These are phyloP conservation scores for Camelina hispida DNA, from an alignment of 345 rosid genomes.

Conservation along the genomic window DNA sequence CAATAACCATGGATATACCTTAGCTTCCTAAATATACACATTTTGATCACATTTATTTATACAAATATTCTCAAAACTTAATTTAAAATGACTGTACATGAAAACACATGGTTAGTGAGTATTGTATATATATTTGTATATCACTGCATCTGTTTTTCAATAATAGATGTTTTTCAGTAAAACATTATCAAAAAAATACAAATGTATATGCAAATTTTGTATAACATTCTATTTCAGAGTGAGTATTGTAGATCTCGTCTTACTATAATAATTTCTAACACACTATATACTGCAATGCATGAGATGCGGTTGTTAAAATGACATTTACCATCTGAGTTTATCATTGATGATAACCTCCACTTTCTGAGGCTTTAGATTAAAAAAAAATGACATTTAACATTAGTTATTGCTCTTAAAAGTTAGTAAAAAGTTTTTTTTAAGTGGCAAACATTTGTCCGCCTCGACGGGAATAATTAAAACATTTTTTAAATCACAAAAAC, in stretches of 20 bases:
- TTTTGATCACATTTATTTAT: neutral
- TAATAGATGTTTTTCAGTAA: too few relatives aligned
- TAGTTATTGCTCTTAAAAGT: constrained; percentile 3
- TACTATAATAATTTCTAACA: constrained; percentile 1
- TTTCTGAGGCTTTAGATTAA: too few relatives aligned
- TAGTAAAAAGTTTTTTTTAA: neutral
- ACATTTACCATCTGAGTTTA: constrained; percentile 15
- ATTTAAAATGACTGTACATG: neutral
- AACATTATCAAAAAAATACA: neutral
- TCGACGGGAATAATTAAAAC: constrained; percentile 13
- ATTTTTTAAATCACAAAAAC: neutral
- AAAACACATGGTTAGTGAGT: neutral
- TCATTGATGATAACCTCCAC: too few relatives aligned
- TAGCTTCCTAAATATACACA: neutral
- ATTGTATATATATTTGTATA: neutral
- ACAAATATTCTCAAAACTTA: neutral
- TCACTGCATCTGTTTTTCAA: neutral
- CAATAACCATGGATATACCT: neutral
- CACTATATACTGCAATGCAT: constrained; percentile 6
- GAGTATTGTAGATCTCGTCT: neutral
- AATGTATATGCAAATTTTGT: neutral
- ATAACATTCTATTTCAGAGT: neutral
- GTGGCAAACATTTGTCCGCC: constrained; percentile 43
- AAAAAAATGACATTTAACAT: constrained; percentile 5
- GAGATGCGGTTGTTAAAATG: neutral